Evolutionary conservation across 495 filamentous ascomycete genomes (phyloP).

Genomic region (Astrocystis sublimbata): DNA sequence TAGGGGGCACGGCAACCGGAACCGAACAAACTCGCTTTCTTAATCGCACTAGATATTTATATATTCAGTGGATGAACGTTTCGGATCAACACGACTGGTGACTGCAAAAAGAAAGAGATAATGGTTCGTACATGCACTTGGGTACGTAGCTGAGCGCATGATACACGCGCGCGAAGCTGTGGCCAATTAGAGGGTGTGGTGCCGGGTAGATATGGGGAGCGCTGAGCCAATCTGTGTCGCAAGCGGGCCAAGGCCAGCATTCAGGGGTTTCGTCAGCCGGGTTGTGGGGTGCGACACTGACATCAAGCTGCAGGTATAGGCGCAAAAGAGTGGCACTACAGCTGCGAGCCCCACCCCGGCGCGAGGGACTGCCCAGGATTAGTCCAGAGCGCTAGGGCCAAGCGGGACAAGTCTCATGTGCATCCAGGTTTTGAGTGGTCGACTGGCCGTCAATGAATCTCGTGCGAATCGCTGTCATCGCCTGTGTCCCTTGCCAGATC

Average conservation of each 20-base stretch:
- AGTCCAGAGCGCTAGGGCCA: not conserved
- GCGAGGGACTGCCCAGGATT: not conserved
- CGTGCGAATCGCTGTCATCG: conserved; percentile 1
- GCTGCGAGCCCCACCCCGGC: no score
- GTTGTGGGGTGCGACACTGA: conserved; percentile 4
- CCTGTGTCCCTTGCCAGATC: not conserved
- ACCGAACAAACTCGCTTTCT: no score
- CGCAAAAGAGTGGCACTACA: no score
- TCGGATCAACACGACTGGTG: no score
- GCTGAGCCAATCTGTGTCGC: conserved; percentile 8
- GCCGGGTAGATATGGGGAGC: not conserved
- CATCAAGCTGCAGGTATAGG: conserved; percentile 16
- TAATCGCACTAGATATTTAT: no score
- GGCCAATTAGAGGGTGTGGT: conserved; percentile 18
- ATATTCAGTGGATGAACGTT: no score
- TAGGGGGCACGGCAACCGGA: no score
- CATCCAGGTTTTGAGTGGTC: conserved; percentile 9
- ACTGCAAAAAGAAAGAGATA: no score
- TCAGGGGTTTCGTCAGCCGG: conserved; percentile 5
- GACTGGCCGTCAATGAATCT: conserved; percentile 8
- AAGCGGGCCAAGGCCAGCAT: conserved; percentile 5
- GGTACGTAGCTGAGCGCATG: conserved; percentile 1
- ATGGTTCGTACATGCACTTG: no score
- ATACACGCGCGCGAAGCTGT: conserved; percentile 10
- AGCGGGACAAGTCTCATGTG: not conserved